phyloP scores from a whole-genome alignment of 805 yeast genomes.

The Zygoascus tannicola region DNA sequence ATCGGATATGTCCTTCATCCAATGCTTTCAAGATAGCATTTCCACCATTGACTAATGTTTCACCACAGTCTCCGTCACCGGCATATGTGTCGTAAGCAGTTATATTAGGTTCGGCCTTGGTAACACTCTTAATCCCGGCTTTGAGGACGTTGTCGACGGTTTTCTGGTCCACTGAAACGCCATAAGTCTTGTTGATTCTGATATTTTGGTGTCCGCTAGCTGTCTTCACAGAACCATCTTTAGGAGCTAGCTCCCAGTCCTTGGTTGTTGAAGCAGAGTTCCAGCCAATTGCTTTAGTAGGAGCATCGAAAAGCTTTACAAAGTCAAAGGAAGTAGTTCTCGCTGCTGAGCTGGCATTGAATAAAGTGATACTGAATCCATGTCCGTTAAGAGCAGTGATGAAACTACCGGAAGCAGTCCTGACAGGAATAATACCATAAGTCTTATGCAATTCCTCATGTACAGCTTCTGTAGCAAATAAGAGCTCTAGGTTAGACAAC shows the following conservation, averaged over 20 bases:
- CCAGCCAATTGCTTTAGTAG: slow-evolving; percentile 83
- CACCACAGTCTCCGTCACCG: slow-evolving; percentile 98
- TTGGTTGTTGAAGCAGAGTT: slow-evolving; percentile 33
- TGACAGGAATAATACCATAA: slow-evolving; percentile 51
- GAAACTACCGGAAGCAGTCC: slow-evolving; percentile 66
- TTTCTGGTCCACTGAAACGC: slow-evolving; percentile 27
- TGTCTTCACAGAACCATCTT: slow-evolving; percentile 11
- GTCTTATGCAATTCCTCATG: slow-evolving; percentile 38
- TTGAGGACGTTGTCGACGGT: slow-evolving; percentile 31
- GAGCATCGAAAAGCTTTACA: slow-evolving; percentile 54
- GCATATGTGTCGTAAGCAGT: slow-evolving; percentile 81
- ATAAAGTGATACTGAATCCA: slow-evolving; percentile 77
- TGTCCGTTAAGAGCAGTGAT: slow-evolving; percentile 89
- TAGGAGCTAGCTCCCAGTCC: slow-evolving; percentile 15
- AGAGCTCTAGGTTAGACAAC: slow-evolving; percentile 68
- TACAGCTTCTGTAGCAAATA: slow-evolving; percentile 59
- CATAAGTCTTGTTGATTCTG: slow-evolving; percentile 20
- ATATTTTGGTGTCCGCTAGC: slow-evolving; percentile 19
- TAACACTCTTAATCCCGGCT: slow-evolving; percentile 42
- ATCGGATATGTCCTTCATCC: slow-evolving; percentile 26
- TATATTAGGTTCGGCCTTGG: slow-evolving; percentile 69
- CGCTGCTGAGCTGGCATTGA: slow-evolving; percentile 54
- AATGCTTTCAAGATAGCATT: slow-evolving; percentile 55
- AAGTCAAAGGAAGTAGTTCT: slow-evolving; percentile 31
- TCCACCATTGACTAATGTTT: slow-evolving; percentile 77